Base-by-base conservation (phyloP, 176 grass and related monocot species). In the Hyparrhenia diplandra region DNA sequence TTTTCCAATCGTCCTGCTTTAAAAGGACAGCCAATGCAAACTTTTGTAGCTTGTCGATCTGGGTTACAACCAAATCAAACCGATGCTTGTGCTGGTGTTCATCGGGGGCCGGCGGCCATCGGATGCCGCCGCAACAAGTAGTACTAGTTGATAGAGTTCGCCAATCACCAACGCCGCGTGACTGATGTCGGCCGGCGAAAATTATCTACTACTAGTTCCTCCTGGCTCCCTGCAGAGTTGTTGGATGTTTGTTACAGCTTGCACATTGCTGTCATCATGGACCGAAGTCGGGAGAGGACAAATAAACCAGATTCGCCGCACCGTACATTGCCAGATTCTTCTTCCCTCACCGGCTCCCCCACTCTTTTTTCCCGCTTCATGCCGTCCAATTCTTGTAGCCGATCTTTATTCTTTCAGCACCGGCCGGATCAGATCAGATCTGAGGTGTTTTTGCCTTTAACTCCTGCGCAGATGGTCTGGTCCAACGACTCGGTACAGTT, bases 401-500 rank as follows among this genome's bases (percentile, higher is more conserved):
- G 8, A 71, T 42, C 41, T 77, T 87, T 87, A 87, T 87, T 83
- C 57, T 29, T 83, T 72, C 20, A 11, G 35, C 65, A 59, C 25
- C 84, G 49, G 64, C 11, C 27, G 10, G 23, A 88, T 73, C 46
- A 58, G 8, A 58, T 58, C 54, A 24, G 75, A 88, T 79, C 68
- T 47, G 28, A 27, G 79, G 29, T 54, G 74, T 37, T 14, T 75
- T 68, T 49, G 24, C 68, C 23, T 46, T 73, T 5, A 25, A 37
- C 31, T 76, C 64, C 17, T 25, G 49, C 37, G 1, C 17, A 21
- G 10, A 35, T 36, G 17, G 69, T 67, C 64, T 36, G 17, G 29
- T 4, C 10, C 5, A 55, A 32, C 21, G 29, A 74, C 5, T 51
- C 42, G 5, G 1, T 54, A 29, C 46, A 10, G 29, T 35, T 1